These are phyloP conservation scores for Rhizopus arrhizus DNA, from an alignment of 371 early-diverging fungal species.

Conservation along the genomic window DNA sequence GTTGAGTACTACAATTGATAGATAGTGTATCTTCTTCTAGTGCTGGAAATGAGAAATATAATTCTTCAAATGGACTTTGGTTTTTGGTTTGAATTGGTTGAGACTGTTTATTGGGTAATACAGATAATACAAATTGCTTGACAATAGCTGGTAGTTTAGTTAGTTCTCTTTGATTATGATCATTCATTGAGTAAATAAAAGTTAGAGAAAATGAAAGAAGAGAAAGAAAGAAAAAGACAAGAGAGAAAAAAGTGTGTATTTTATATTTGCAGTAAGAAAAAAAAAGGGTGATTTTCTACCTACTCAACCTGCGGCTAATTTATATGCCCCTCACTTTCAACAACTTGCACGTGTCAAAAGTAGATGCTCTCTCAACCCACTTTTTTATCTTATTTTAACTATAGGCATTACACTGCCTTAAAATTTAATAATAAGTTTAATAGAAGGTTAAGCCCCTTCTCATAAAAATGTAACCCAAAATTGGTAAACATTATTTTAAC, in stretches of 20 bases:
- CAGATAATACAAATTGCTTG: slow-evolving; percentile 27
- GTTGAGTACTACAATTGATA: slow-evolving; percentile 8
- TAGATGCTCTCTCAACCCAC: neutral
- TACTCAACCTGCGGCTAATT: neutral
- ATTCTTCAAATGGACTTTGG: slow-evolving; percentile 35
- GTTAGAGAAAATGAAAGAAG: slow-evolving; percentile 2
- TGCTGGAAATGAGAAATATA: slow-evolving; percentile 35
- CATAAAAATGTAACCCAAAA: too few species aligned
- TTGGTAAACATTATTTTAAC: too few species aligned
- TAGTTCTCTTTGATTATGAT: slow-evolving; percentile 3
- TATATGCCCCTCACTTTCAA: neutral
- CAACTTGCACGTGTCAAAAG: neutral
- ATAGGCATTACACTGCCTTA: too few species aligned
- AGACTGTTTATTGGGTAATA: slow-evolving; percentile 23
- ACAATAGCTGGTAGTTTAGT: slow-evolving; percentile 31
- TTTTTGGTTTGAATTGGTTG: slow-evolving; percentile 9
- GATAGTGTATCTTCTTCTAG: slow-evolving; percentile 24
- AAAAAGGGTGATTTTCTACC: neutral
- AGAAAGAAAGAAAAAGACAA: neutral
- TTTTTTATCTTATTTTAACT: too few species aligned
- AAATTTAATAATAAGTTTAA: too few species aligned
- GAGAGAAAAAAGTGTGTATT: neutral
- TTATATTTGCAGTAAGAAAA: neutral
- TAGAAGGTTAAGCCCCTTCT: too few species aligned
- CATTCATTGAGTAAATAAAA: neutral